Base-by-base conservation (phyloP, 306 rosid genomes). In the Glycyrrhiza uralensis region DNA sequence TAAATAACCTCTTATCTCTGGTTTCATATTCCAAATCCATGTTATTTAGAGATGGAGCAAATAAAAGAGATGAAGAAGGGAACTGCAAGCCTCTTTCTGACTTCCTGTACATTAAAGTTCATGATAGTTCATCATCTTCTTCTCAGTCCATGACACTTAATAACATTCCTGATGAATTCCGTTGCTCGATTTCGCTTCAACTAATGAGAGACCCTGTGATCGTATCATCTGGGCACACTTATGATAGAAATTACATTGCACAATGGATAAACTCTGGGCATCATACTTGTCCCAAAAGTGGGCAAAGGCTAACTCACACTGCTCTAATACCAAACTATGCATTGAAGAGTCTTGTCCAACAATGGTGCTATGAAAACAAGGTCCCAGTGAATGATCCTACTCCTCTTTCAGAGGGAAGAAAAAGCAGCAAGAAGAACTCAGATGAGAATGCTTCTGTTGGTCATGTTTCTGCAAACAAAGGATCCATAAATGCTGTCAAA, bases 181-280 rank as follows among this genome's bases (percentile, higher is more conserved):
- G 95, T 4, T 89, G 98, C 71, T 94, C 96, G 3, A 85, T 92
- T 81, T 82, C 96, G 2, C 86, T 92, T 29, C 94, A 92, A 63
- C 77, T 88, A 75, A 88, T 89, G 86, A 89, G 74, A 70, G 94
- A 92, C 13, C 96, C 98, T 2, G 98, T 92, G 76, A 92, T 92
- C 72, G 73, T 92, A 30, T 86, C 94, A 62, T 92, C 96, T 0
- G 98, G 98, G 4, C 94, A 92, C 75, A 83, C 91, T 4, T 92
- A 89, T 15, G 96, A 88, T 62, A 76, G 96, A 66, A 76, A 52
- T 52, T 89, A 94, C 0, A 92, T 92, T 55, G 88, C 91, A 1
- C 85, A 76, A 51, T 92, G 98, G 98, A 92, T 89, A 54, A 86
- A 92, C 72, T 86, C 98, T 0, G 98, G 96, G 13, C 94, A 92